phyloP scores from a whole-genome alignment of 148 eudicot genomes.

The Drosera capensis region DNA sequence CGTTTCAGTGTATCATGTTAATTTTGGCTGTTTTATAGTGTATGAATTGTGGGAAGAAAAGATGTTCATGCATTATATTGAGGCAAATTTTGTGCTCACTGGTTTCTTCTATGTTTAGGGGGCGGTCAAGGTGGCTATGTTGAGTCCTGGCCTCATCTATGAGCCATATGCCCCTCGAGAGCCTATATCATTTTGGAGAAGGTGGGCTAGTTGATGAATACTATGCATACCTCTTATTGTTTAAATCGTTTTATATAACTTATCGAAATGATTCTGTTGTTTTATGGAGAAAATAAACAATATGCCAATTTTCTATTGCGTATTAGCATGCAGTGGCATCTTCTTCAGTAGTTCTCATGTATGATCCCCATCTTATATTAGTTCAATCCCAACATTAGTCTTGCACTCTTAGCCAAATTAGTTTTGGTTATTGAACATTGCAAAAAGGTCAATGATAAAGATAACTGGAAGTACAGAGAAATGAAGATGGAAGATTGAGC shows the following conservation, averaged over 20 bases:
- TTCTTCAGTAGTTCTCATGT: too few species aligned
- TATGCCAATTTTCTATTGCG: neutral
- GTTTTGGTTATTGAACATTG: too few species aligned
- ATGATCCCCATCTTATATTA: too few species aligned
- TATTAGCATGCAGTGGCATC: neutral
- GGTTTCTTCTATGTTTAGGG: constrained; percentile 38
- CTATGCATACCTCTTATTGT: neutral
- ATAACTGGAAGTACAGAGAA: too few species aligned
- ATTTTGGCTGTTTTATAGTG: neutral
- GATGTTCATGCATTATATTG: neutral
- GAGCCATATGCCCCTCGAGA: constrained; percentile 87
- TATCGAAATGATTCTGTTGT: too few species aligned
- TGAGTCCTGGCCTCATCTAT: constrained; percentile 79
- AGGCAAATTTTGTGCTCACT: constrained; percentile 1
- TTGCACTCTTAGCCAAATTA: too few species aligned
- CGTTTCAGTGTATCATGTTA: neutral
- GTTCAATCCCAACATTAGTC: too few species aligned
- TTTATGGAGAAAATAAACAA: too few species aligned
- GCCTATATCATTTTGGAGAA: constrained; percentile 52
- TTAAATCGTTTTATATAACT: neutral
- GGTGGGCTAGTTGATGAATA: constrained; percentile 32
- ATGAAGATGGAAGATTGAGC: too few species aligned
- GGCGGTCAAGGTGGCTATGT: constrained; percentile 52
- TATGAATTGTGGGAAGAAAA: neutral
- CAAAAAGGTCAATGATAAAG: too few species aligned